These are phyloP conservation scores for Fusarium musae DNA, from an alignment of 2,329 filamentous ascomycete genomes.

Conservation along the genomic window DNA sequence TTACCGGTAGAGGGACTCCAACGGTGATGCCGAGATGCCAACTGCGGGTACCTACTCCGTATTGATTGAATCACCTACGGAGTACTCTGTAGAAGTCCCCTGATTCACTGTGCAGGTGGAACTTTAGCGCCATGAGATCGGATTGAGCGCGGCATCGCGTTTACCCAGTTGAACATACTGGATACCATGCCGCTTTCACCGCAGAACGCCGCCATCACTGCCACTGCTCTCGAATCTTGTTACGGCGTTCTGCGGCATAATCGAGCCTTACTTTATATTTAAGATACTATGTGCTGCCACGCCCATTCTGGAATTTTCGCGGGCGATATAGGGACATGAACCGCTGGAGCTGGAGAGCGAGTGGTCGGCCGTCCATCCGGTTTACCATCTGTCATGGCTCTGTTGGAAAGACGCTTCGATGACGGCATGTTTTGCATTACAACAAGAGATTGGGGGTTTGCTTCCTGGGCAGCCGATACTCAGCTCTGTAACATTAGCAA, in stretches of 20 bases:
- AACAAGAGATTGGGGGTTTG: background rate
- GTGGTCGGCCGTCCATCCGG: background rate
- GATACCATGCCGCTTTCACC: conserved; percentile 10
- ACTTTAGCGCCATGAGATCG: background rate
- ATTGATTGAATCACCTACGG: background rate
- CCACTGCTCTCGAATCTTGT: background rate
- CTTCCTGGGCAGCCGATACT: background rate
- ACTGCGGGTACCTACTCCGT: background rate
- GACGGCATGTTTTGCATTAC: background rate
- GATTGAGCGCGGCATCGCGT: background rate
- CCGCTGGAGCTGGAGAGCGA: background rate
- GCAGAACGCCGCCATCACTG: conserved; percentile 24
- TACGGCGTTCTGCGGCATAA: conserved; percentile 27
- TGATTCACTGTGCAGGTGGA: background rate
- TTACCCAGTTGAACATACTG: background rate
- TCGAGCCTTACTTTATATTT: conserved; percentile 11
- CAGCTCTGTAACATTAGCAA: conserved; percentile 5
- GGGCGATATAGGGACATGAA: conserved; percentile 20
- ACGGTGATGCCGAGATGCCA: conserved; percentile 19
- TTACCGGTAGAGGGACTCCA: background rate
- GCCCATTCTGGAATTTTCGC: background rate
- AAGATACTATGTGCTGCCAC: background rate
- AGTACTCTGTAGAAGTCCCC: background rate
- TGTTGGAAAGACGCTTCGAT: background rate
- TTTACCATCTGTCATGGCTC: background rate